Evolutionary conservation across 2,329 filamentous ascomycete genomes (phyloP).

Genomic region (Colletotrichum agaves): DNA sequence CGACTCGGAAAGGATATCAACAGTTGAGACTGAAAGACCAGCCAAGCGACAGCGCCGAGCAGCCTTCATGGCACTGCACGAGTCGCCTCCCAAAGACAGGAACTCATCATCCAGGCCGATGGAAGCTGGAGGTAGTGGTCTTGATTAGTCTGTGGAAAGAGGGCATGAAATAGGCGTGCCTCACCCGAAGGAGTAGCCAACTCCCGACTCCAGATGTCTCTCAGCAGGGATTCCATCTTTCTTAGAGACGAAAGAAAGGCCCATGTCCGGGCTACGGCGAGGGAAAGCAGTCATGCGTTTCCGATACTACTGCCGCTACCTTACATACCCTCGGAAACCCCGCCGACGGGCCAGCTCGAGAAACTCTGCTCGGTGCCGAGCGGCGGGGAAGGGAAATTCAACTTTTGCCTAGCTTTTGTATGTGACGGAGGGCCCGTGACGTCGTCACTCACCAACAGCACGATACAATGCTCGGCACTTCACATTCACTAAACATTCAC

Average conservation of each 20-base stretch:
- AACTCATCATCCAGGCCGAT: conserved; percentile 7
- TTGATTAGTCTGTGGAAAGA: background rate
- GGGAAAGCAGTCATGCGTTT: background rate
- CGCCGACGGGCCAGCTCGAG: background rate
- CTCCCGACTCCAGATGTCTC: background rate
- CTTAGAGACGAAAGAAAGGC: background rate
- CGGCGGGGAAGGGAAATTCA: background rate
- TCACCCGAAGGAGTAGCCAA: background rate
- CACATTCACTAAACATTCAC: too few relatives aligned
- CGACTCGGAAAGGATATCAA: conserved; percentile 1
- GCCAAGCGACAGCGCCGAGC: conserved; percentile 1
- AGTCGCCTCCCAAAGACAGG: conserved; percentile 1
- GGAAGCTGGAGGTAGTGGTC: background rate
- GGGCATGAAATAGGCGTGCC: background rate
- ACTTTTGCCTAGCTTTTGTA: background rate
- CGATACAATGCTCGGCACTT: too few relatives aligned
- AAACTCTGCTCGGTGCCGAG: background rate
- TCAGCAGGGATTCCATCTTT: background rate
- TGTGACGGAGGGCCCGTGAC: background rate
- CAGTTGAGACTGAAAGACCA: background rate
- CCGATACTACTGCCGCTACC: background rate
- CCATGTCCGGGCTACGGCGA: background rate
- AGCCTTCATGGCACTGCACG: conserved; percentile 2
- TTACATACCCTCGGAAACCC: background rate
- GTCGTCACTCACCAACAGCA: too few relatives aligned